phyloP scores from a whole-genome alignment of 805 yeast genomes.

The Sugiyamaella lignohabitans region DNA sequence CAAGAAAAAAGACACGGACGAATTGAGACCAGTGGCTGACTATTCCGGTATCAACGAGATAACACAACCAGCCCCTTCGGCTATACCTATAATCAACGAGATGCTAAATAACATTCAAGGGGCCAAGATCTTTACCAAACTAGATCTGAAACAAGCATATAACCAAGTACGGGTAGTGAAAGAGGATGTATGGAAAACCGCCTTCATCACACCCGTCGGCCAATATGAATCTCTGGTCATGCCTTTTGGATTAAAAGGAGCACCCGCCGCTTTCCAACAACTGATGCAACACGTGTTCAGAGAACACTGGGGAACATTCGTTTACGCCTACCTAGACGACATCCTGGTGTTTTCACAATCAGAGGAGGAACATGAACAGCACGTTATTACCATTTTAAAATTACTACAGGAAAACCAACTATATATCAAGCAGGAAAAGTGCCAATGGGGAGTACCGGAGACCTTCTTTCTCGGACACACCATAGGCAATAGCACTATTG shows the following conservation, averaged over 20 bases:
- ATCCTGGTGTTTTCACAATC: not conserved
- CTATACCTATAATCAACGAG: slow-evolving; percentile 1
- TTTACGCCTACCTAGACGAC: not conserved
- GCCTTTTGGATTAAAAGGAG: slow-evolving; percentile 28
- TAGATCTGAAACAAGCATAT: not conserved
- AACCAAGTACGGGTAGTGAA: not conserved
- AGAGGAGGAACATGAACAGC: not conserved
- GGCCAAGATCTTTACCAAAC: not conserved
- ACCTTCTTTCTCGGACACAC: no score
- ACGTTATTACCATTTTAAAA: no score
- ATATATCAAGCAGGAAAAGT: no score
- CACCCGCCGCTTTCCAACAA: slow-evolving; percentile 26
- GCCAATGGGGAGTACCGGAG: no score
- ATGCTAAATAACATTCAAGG: not conserved
- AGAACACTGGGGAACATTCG: not conserved
- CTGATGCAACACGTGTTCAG: slow-evolving; percentile 3
- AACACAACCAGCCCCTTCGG: not conserved
- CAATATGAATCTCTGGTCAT: slow-evolving; percentile 24
- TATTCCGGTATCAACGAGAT: not conserved
- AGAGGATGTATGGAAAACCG: slow-evolving; percentile 1
- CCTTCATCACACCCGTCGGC: slow-evolving; percentile 21
- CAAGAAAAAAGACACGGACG: not conserved
- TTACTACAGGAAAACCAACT: no score
- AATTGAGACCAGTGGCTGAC: not conserved
- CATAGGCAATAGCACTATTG: no score